Percentiles rank a stretch among this genome's conserved stretches.
phyloP scores from a whole-genome alignment of 306 rosid species.

The Ammopiptanthus mongolicus region DNA sequence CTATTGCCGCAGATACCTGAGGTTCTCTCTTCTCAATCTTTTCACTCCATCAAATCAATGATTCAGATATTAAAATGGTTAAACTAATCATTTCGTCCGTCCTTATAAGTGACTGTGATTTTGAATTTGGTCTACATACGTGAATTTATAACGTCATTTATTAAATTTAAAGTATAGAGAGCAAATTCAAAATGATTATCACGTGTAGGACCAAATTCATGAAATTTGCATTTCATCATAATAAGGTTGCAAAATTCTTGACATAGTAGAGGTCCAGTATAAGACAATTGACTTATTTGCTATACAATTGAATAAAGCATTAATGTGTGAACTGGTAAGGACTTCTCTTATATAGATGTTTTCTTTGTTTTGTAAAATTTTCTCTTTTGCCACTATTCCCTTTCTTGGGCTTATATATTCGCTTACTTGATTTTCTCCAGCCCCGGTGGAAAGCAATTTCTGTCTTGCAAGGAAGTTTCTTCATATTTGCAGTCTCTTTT shows the following conservation, averaged over 20 bases:
- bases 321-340: not conserved
- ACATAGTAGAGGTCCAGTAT: not conserved
- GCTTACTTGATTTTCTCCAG: conserved; percentile 42
- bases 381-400: not conserved
- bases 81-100: too few species aligned
- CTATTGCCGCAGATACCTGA: conserved; percentile 78
- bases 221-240: not conserved
- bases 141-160: too few species aligned
- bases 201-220: too few species aligned
- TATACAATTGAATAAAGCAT: not conserved
- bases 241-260: not conserved
- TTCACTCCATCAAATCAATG: not conserved
- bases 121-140: too few species aligned
- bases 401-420: conserved; percentile 5
- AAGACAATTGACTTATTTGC: not conserved
- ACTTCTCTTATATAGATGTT: not conserved
- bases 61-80: too few species aligned
- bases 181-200: too few species aligned
- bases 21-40: conserved; percentile 29
- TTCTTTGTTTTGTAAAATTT: not conserved
- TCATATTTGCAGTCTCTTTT: conserved; percentile 51
- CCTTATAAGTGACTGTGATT: too few species aligned
- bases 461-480: conserved; percentile 71
- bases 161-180: too few species aligned
- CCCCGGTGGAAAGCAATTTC: conserved; percentile 80